Percentiles rank a stretch among this genome's conserved stretches.
Evolutionary conservation across 768 basidiomycete genomes (phyloP).

Genomic region (Lactifluus pinguis): DNA sequence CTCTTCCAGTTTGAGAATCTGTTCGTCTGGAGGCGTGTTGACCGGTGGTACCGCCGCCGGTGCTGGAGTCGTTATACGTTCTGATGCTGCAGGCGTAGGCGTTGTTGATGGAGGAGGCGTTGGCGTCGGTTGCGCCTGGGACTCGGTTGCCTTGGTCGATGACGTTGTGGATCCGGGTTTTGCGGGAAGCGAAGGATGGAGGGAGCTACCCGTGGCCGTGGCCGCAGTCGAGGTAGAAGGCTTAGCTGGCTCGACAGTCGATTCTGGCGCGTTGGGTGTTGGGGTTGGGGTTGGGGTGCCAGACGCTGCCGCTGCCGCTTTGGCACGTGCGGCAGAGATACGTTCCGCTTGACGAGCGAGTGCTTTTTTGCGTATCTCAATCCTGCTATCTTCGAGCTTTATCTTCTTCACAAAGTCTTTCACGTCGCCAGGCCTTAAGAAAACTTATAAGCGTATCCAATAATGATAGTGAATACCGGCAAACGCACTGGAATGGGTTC

Average conservation of each 20-base stretch:
- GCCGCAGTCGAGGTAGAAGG: conserved; percentile 11
- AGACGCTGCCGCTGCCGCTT: conserved; percentile 27
- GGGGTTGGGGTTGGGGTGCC: conserved; percentile 14
- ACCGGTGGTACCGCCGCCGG: conserved; percentile 8
- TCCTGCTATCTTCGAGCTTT: conserved; percentile 55
- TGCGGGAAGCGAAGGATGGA: conserved; percentile 35
- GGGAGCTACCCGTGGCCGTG: conserved; percentile 11
- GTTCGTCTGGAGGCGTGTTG: conserved; percentile 33
- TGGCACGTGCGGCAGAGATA: conserved; percentile 34
- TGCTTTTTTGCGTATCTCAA: conserved; percentile 40
- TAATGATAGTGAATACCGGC: neutral
- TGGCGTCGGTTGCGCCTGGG: conserved; percentile 26
- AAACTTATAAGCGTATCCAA: neutral
- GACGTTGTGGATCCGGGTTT: conserved; percentile 44
- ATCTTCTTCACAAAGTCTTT: conserved; percentile 67
- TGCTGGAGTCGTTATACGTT: neutral
- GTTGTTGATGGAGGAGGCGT: conserved; percentile 1
- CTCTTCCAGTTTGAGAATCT: conserved; percentile 54
- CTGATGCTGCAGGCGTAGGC: neutral
- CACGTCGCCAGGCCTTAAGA: conserved; percentile 55
- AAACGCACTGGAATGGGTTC: conserved; percentile 53
- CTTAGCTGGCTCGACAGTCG: neutral
- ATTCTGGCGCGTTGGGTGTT: conserved; percentile 22
- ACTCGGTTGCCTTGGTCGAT: conserved; percentile 22
- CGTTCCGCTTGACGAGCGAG: conserved; percentile 32